Evolutionary conservation across 2,329 filamentous ascomycete species (phyloP).

Genomic region (Fusarium napiforme): DNA sequence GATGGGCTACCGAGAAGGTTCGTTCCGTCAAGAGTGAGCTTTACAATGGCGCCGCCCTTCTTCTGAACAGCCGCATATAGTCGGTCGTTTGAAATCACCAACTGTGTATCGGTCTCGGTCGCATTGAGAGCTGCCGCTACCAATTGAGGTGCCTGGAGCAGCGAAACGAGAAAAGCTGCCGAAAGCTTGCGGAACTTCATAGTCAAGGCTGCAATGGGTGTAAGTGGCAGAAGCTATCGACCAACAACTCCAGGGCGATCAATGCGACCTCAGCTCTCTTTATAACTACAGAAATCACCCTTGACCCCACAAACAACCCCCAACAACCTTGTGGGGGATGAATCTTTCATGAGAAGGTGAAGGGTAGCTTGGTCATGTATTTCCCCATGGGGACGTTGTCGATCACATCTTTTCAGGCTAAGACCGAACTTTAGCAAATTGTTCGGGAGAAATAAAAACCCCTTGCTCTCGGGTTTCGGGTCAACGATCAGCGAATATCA

Average conservation of each 20-base stretch:
- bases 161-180: conserved; percentile 25
- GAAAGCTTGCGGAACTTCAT: conserved; percentile 43
- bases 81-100: conserved; percentile 53
- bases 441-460: conserved; percentile 9
- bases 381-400: conserved; percentile 41
- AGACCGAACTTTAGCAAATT: conserved; percentile 21
- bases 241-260: not conserved
- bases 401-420: conserved; percentile 37
- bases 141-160: conserved; percentile 39
- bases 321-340: conserved; percentile 41
- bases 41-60: conserved; percentile 50
- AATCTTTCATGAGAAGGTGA: conserved; percentile 23
- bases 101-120: conserved; percentile 49
- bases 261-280: conserved; percentile 15
- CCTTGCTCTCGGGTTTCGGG: conserved; percentile 36
- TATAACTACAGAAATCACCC: conserved; percentile 13
- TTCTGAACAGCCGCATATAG: conserved; percentile 53
- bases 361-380: conserved; percentile 26
- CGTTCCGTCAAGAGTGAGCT: conserved; percentile 51
- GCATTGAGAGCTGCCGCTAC: conserved; percentile 46
- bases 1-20: conserved; percentile 61
- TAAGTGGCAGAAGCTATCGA: conserved; percentile 6
- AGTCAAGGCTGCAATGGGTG: not conserved
- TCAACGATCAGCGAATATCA: conserved; percentile 31
- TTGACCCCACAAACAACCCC: conserved; percentile 38